Evolutionary conservation across 805 yeast species (phyloP), one percentile per base, ranked within the genome.

Genomic region (Metschnikowia corniflorae): DNA sequence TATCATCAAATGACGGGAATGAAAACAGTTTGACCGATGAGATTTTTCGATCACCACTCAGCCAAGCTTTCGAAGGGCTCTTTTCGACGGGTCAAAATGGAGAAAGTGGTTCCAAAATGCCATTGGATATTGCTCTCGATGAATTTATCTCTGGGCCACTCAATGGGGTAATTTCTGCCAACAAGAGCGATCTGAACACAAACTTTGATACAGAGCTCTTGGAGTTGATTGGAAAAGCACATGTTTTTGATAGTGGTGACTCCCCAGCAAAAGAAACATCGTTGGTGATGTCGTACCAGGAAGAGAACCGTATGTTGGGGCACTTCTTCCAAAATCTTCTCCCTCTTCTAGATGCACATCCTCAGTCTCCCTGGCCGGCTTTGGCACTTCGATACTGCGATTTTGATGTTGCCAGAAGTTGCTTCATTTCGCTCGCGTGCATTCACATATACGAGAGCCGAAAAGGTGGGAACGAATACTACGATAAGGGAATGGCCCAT

Each of bases 281-380:
- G 9, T 40, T 41, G 16, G 36, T 51, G 13, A 43, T 65, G 37
- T 51, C 72, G 6, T 63, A 67, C 29, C 53, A 65, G 17, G 79
- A 76, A 39, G 82, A 77, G 43, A 74, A 73, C 39, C 68, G 65
- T 63, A 71, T 77, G 67, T 47, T 77, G 40, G 70, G 68, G 42
- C 81, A 77, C 51, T 77, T 75, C 47, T 77, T 76, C 53, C 70
- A 73, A 44, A 70, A 73, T 40, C 57, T 77, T 24, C 53, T 77
- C 5, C 79, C 77, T 1, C 48, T 76, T 26, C 53, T 76, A 22
- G 82, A 77, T 55, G 78, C 79, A 0, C 80, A 77, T 49, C 82
- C 81, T 0, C 71, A 72, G 27, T 63, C 78, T 1, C 81, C 81
- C 3, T 75, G 80, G 80, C 82, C 82, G 0, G 76, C 75, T 40